phyloP scores from a whole-genome alignment of 176 grass and related monocot genomes.

The Musa beccarii region DNA sequence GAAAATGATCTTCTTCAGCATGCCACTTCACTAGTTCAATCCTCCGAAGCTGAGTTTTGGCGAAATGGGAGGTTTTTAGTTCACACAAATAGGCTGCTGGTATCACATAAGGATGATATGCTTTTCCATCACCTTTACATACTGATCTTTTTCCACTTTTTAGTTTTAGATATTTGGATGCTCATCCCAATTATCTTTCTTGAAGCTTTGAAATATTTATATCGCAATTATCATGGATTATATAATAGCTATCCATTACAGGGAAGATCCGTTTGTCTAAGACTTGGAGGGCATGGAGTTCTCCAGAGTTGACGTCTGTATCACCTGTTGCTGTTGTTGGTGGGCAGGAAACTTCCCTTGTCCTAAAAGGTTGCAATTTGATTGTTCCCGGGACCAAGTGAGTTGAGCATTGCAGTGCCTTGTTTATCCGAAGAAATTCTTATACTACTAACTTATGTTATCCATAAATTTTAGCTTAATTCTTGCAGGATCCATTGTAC shows the following conservation, averaged over 20 bases:
- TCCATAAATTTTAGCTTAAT: not conserved
- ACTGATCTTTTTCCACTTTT: not conserved
- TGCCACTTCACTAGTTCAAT: constrained; percentile 48
- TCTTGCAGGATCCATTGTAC: constrained; percentile 84
- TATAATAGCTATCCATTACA: constrained; percentile 26
- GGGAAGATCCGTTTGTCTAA: constrained; percentile 71
- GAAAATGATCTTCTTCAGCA: constrained; percentile 65
- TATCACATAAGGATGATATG: constrained; percentile 82
- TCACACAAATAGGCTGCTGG: constrained; percentile 62
- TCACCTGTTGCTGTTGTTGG: constrained; percentile 85
- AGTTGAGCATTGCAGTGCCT: constrained; percentile 16
- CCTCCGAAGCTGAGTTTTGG: constrained; percentile 76
- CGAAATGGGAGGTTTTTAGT: constrained; percentile 81
- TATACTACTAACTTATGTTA: not conserved
- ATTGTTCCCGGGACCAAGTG: constrained; percentile 91
- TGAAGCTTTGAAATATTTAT: not conserved
- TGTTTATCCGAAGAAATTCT: not conserved
- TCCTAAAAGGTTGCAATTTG: constrained; percentile 88
- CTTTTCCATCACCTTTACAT: not conserved
- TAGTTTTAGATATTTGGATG: not conserved
- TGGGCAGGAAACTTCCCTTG: constrained; percentile 55
- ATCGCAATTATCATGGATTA: not conserved
- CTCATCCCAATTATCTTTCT: not conserved
- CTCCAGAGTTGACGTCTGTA: constrained; percentile 80
- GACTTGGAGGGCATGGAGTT: constrained; percentile 93